Conservation (phyloP, 805 yeast species). For the Sugiyamaella lignohabitans region DNA sequence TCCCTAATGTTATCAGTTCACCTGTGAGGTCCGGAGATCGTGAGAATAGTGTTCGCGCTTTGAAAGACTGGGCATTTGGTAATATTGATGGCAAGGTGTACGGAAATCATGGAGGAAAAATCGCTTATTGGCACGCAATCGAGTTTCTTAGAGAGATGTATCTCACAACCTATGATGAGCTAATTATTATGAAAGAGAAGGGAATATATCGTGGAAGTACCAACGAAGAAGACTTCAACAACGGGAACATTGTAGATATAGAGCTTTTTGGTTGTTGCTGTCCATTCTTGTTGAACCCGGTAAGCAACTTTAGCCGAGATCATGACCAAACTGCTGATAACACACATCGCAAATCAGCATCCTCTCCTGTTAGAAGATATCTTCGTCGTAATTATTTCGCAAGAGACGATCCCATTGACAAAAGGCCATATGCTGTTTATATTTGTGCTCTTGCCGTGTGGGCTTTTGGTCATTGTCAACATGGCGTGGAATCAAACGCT, state of each 20-base stretch:
- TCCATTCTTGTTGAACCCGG: neutral
- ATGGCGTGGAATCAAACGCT: conserved; percentile 29
- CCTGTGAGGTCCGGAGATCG: conserved; percentile 55
- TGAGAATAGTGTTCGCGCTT: conserved; percentile 40
- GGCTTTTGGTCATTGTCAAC: conserved; percentile 29
- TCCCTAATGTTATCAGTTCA: conserved; percentile 49
- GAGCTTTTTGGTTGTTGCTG: neutral
- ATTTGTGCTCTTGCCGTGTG: conserved; percentile 28
- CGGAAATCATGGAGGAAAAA: conserved; percentile 40
- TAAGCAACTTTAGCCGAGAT: neutral
- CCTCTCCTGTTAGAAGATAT: neutral
- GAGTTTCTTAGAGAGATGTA: conserved; percentile 57
- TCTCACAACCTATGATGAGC: conserved; percentile 2
- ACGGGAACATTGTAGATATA: neutral
- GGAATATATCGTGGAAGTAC: conserved; percentile 9
- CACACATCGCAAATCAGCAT: too few species aligned
- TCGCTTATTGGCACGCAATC: conserved; percentile 55
- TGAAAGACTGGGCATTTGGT: conserved; percentile 32
- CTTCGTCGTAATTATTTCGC: conserved; percentile 14
- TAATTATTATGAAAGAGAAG: conserved; percentile 5
- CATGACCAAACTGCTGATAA: neutral
- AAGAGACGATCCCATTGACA: conserved; percentile 25
- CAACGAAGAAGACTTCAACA: conserved; percentile 5
- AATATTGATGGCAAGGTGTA: conserved; percentile 50
- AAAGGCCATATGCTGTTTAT: conserved; percentile 26